These are phyloP conservation scores for Zygoascus tannicola DNA, from an alignment of 805 yeast genomes.

Conservation along the genomic window DNA sequence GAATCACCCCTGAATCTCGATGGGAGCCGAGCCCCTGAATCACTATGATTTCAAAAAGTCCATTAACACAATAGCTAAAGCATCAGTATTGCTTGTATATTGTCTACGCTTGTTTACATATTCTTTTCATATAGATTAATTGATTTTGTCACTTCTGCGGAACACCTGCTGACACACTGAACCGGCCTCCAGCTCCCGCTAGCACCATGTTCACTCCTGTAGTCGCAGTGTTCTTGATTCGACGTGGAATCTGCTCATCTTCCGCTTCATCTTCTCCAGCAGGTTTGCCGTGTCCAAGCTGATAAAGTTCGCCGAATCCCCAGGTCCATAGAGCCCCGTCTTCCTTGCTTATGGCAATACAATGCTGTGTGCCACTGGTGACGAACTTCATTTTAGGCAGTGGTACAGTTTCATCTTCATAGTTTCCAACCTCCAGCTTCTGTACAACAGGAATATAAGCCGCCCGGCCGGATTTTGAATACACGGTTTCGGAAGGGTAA, in stretches of 20 bases:
- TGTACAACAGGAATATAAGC: constrained; percentile 78
- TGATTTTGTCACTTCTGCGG: too few species aligned
- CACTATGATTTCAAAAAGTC: too few species aligned
- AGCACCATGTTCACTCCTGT: constrained; percentile 58
- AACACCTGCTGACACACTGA: constrained; percentile 78
- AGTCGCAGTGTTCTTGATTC: constrained; percentile 91
- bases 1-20: too few species aligned
- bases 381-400: constrained; percentile 47
- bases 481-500: constrained; percentile 64
- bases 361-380: constrained; percentile 88
- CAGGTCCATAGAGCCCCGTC: constrained; percentile 87
- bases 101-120: too few species aligned
- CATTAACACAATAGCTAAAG: too few species aligned
- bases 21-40: too few species aligned
- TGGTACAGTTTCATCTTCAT: constrained; percentile 20
- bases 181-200: constrained; percentile 96
- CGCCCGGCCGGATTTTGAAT: constrained; percentile 73
- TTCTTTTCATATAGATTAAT: too few species aligned
- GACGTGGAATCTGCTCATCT: constrained; percentile 80
- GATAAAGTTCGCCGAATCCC: constrained; percentile 98
- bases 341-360: constrained; percentile 62
- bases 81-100: too few species aligned
- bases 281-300: constrained; percentile 82
- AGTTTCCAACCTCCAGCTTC: constrained; percentile 37
- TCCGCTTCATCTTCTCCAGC: constrained; percentile 77